These are phyloP conservation scores for Trichoderma atroviride DNA, from an alignment of 2,329 filamentous ascomycete genomes.

Conservation along the genomic window DNA sequence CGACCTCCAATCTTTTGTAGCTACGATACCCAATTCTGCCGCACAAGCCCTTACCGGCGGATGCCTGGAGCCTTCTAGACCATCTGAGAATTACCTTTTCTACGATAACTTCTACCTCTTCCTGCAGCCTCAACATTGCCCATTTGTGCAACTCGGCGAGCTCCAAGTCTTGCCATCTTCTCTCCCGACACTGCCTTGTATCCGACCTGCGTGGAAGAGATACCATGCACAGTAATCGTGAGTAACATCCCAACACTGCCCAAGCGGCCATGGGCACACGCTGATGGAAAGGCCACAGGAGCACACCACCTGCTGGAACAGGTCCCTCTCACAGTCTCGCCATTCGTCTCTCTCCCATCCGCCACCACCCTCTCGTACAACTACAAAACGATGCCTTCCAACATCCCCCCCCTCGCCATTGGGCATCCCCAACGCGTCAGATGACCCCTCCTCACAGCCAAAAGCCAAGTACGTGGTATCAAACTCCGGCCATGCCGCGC, in stretches of 20 bases:
- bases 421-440: slow-evolving; percentile 42
- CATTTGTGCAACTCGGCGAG: not conserved
- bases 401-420: slow-evolving; percentile 62
- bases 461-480: slow-evolving; percentile 77
- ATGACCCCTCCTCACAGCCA: slow-evolving; percentile 41
- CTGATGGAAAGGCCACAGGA: slow-evolving; percentile 48
- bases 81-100: not conserved
- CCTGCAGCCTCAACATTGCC: not conserved
- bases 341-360: slow-evolving; percentile 87
- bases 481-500: slow-evolving; percentile 75
- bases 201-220: not conserved
- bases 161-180: not conserved
- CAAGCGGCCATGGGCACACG: not conserved
- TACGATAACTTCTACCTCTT: not conserved
- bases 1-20: not conserved
- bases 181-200: not conserved
- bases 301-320: slow-evolving; percentile 89
- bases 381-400: slow-evolving; percentile 86
- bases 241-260: slow-evolving; percentile 23
- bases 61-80: not conserved
- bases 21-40: not conserved
- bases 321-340: slow-evolving; percentile 89
- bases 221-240: slow-evolving; percentile 43
- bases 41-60: too few species aligned
- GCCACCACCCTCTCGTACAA: slow-evolving; percentile 93